Evolutionary conservation across 1,284 basidiomycete species (phyloP).

Genomic region (Ceratobasidium sp.): DNA sequence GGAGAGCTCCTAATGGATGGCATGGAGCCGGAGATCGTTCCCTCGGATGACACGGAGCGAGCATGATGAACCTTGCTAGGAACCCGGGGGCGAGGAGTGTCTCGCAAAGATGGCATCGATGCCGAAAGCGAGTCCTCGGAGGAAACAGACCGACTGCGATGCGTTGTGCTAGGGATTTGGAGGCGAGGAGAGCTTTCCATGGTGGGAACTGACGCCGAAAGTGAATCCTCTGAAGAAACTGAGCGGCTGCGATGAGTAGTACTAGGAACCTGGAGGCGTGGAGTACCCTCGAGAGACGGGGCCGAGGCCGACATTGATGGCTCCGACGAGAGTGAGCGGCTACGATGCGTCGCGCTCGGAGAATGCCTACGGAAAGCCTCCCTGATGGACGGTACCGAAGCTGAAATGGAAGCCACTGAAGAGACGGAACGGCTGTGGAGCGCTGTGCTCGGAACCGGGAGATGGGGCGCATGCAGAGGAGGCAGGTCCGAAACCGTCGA

Average conservation of each 20-base stretch:
- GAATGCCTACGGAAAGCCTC: background rate
- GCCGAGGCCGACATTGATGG: background rate
- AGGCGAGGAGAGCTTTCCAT: constrained; percentile 9
- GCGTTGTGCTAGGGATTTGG: constrained; percentile 14
- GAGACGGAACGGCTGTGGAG: constrained; percentile 21
- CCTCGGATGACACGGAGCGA: constrained; percentile 13
- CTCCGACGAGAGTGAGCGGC: constrained; percentile 19
- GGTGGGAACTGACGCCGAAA: constrained; percentile 7
- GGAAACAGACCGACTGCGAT: background rate
- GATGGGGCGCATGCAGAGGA: constrained; percentile 34
- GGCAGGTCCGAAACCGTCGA: constrained; percentile 26
- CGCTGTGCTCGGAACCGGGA: constrained; percentile 18
- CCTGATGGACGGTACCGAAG: constrained; percentile 19
- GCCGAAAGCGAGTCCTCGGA: background rate
- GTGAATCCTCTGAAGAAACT: constrained; percentile 1
- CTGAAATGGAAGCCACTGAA: constrained; percentile 4
- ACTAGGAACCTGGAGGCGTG: constrained; percentile 6
- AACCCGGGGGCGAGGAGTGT: background rate
- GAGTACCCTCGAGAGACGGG: constrained; percentile 8
- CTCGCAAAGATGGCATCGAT: background rate
- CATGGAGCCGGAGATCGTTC: background rate
- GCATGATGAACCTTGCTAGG: background rate
- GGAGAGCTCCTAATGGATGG: background rate
- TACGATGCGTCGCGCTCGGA: background rate
- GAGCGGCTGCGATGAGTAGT: constrained; percentile 20